Evolutionary conservation across 2,329 filamentous ascomycete species (phyloP).

Genomic region (Alternaria atra): DNA sequence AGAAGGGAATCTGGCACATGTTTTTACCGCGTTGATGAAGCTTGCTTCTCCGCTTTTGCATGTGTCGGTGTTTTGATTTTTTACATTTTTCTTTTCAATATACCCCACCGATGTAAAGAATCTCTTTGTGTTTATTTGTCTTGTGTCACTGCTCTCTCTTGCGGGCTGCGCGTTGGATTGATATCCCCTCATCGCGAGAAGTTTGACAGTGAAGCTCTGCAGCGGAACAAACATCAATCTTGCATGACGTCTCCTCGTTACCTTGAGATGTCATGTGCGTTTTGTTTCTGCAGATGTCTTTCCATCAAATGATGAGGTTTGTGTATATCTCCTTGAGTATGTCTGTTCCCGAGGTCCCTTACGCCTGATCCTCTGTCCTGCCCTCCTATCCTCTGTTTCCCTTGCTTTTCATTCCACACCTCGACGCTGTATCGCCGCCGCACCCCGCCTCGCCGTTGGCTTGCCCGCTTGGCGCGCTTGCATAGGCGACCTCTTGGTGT

Average conservation of each 20-base stretch:
- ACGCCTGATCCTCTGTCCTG: slow-evolving; percentile 51
- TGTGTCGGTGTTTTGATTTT: slow-evolving; percentile 50
- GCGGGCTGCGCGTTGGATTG: slow-evolving; percentile 43
- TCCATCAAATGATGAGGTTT: slow-evolving; percentile 37
- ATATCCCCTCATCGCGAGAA: slow-evolving; percentile 47
- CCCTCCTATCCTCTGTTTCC: slow-evolving; percentile 50
- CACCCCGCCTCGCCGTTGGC: slow-evolving; percentile 47
- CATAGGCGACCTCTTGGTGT: slow-evolving; percentile 20
- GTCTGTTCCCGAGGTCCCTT: slow-evolving; percentile 55
- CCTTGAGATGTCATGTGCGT: slow-evolving; percentile 6
- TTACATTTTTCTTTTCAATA: slow-evolving; percentile 33
- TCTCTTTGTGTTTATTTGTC: slow-evolving; percentile 46
- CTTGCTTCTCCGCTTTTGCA: slow-evolving; percentile 38
- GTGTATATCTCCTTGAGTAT: slow-evolving; percentile 51
- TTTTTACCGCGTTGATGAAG: slow-evolving; percentile 50
- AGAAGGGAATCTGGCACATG: slow-evolving; percentile 34
- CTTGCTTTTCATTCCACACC: slow-evolving; percentile 30
- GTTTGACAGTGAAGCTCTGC: slow-evolving; percentile 24
- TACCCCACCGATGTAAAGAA: slow-evolving; percentile 30
- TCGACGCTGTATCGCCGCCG: slow-evolving; percentile 34
- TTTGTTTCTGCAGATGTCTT: slow-evolving; percentile 19
- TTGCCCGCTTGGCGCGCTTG: slow-evolving; percentile 47
- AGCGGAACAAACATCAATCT: not conserved
- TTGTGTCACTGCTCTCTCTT: slow-evolving; percentile 51
- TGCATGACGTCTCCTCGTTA: slow-evolving; percentile 6